Evolutionary conservation across 331 rosid genomes (phyloP).

Genomic region (Erythrophleum ivorense): DNA sequence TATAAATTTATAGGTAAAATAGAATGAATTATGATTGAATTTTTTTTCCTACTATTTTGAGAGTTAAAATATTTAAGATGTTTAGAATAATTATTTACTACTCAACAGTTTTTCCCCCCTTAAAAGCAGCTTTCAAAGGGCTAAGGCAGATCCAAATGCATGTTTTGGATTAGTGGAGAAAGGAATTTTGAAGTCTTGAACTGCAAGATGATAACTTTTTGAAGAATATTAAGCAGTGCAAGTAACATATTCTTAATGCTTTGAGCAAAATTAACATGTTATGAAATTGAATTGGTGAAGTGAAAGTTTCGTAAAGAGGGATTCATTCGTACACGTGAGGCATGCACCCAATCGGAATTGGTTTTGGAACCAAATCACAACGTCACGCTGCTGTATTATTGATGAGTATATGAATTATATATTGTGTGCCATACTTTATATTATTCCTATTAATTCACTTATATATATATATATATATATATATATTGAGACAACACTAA

Average conservation of each 20-base stretch:
- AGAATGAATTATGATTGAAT: too few species aligned
- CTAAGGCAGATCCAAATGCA: too few species aligned
- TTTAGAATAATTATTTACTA: too few species aligned
- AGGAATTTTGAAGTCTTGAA: not conserved
- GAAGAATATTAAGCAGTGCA: not conserved
- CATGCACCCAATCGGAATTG: conserved; percentile 22
- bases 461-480: too few species aligned
- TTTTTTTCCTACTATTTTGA: too few species aligned
- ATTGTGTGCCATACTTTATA: too few species aligned
- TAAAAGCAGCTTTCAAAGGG: too few species aligned
- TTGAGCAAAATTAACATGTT: not conserved
- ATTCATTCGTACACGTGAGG: conserved; percentile 41
- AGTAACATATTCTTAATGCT: not conserved
- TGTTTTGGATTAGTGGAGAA: not conserved
- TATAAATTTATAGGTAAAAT: too few species aligned
- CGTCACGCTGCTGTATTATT: conserved; percentile 33
- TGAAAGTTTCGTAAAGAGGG: conserved; percentile 39
- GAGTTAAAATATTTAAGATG: too few species aligned
- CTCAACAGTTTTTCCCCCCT: too few species aligned
- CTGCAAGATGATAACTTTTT: not conserved
- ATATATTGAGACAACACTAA: too few species aligned
- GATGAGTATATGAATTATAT: not conserved
- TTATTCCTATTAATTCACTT: too few species aligned
- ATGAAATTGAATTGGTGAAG: conserved; percentile 33
- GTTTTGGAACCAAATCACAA: not conserved